Conservation (phyloP, 352 stramenopile species). For the Pythium vanterpoolii region DNA sequence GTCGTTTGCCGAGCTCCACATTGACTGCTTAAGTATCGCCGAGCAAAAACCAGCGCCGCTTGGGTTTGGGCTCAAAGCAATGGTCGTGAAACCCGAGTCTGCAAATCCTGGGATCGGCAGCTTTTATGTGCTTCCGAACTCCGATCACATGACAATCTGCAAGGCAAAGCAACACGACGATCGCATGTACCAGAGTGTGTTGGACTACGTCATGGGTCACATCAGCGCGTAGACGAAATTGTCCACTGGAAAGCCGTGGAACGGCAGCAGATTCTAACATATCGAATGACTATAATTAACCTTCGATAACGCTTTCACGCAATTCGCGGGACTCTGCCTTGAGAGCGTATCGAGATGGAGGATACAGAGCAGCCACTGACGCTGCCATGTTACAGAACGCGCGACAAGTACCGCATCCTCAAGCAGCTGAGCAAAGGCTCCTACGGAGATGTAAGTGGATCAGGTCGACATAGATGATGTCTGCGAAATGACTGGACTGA, state of each 20-base stretch:
- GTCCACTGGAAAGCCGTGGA: neutral
- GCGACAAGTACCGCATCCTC: slow-evolving; percentile 27
- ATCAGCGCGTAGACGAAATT: neutral
- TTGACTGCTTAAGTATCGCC: slow-evolving; percentile 71
- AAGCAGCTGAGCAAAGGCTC: slow-evolving; percentile 45
- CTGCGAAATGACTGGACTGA: neutral
- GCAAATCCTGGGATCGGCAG: slow-evolving; percentile 64
- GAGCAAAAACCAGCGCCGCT: slow-evolving; percentile 60
- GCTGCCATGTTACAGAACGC: slow-evolving; percentile 10
- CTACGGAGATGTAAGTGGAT: slow-evolving; percentile 53
- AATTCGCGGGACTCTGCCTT: neutral
- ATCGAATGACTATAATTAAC: neutral
- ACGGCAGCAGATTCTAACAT: too few relatives aligned
- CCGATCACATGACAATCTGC: slow-evolving; percentile 88
- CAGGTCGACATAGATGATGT: neutral
- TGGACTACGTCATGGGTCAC: slow-evolving; percentile 20
- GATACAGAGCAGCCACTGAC: neutral
- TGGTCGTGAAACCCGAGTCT: slow-evolving; percentile 76
- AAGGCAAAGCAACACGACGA: slow-evolving; percentile 68
- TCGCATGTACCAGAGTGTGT: slow-evolving; percentile 49
- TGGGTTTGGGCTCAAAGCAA: slow-evolving; percentile 61
- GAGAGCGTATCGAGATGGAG: slow-evolving; percentile 3
- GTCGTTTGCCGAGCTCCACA: slow-evolving; percentile 54
- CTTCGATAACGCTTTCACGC: neutral
- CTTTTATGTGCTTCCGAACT: slow-evolving; percentile 57